These are phyloP conservation scores for Silybum marianum DNA, from an alignment of 129 eudicot genomes.

Conservation along the genomic window DNA sequence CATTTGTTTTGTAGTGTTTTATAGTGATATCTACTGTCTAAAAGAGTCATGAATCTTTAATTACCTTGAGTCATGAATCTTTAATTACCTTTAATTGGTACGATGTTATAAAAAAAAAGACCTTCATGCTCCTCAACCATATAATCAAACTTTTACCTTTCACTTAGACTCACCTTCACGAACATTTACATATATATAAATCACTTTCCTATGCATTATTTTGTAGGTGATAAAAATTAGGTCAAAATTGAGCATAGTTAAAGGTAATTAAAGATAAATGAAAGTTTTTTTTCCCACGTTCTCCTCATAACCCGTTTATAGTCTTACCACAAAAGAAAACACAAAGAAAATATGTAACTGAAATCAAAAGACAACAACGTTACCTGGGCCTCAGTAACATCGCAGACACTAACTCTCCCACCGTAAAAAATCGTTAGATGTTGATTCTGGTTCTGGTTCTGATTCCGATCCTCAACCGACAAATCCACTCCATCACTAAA, in stretches of 20 bases:
- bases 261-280: neutral
- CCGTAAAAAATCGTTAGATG: slow-evolving; percentile 54
- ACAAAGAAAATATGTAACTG: neutral
- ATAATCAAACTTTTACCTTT: no score
- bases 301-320: neutral
- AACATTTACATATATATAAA: neutral
- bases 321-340: neutral
- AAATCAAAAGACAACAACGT: neutral
- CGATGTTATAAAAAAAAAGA: neutral
- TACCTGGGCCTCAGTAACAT: slow-evolving; percentile 70
- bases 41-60: no score
- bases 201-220: neutral
- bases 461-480: slow-evolving; percentile 4
- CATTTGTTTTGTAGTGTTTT: no score
- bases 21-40: neutral
- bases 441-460: slow-evolving; percentile 24
- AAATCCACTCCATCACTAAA: slow-evolving; percentile 24
- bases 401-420: slow-evolving; percentile 51
- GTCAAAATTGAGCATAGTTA: neutral
- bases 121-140: no score
- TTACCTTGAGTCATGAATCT: no score
- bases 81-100: neutral
- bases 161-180: neutral
- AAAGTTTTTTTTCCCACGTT: neutral
- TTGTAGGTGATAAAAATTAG: neutral